Base-by-base conservation (phyloP, 2,329 filamentous ascomycete species). In the Dothiorella sarmentorum region DNA sequence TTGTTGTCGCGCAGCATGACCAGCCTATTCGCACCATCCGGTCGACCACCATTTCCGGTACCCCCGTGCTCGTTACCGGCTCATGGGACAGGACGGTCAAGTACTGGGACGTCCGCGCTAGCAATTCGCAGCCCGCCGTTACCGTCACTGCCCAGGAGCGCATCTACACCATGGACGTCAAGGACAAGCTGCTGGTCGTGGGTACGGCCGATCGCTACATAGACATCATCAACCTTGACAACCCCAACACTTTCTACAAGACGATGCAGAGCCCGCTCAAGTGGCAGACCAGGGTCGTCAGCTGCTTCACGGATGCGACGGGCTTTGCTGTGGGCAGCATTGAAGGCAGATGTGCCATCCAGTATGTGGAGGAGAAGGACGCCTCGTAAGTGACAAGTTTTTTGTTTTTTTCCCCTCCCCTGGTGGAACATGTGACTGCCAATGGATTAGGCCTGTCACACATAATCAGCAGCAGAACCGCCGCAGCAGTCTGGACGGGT, bases 351-450 rank as follows among this genome's bases (percentile, higher is more conserved):
- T 99, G 94, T 73, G 94, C 94, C 1, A 99, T 99, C 63, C 94
- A 99, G 72, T 97, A 99, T 68, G 91, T 97, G 33, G 93, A 99
- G 68, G 94, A 99, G 42, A 97, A 97, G 75, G 91, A 99, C 71
- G 79, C 88, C 3, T 84, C 76, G 87, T 75, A 70, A 60, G 65
- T 58, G 13, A 10, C 6, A 4, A n/a, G n/a, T n/a, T 27, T 51
- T 38, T 18, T 17, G 11, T 13, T 15, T 29, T 3, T 6, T 2
- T 5, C 22, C 20, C 18, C n/a, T 2, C 9, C 47, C 18, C 18
- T 56, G 17, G 18, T 13, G 22, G 7, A n/a, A 20, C 26, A 9
- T 35, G 22, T 27, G 43, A 38, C 27, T 52, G 24, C 33, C n/a
- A 31, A 58, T 45, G 61, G 67, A 29, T 20, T 20, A 53, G 49